Conservation (phyloP, 1,284 basidiomycete genomes). For the Tremellales sp. region DNA sequence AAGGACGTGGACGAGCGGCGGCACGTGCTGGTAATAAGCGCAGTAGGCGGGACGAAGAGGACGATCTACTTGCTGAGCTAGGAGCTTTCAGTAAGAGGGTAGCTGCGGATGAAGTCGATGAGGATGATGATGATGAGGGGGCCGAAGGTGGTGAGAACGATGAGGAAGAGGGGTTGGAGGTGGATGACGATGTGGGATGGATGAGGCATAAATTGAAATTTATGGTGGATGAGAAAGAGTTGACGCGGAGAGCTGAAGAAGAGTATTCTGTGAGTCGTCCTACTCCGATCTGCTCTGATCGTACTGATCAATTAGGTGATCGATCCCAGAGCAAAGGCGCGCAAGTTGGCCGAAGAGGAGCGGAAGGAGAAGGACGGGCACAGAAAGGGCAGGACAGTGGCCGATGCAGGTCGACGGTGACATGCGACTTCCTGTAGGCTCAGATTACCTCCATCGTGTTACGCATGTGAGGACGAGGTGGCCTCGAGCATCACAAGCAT, state of each 20-base stretch:
- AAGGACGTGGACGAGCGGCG: conserved; percentile 61
- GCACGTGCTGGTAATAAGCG: conserved; percentile 30
- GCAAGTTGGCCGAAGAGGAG: conserved; percentile 31
- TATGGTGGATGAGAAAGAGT: conserved; percentile 65
- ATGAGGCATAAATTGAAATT: conserved; percentile 71
- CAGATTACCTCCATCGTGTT: too few relatives aligned
- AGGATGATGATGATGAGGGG: conserved; percentile 20
- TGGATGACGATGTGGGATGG: conserved; percentile 77
- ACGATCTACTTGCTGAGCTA: conserved; percentile 64
- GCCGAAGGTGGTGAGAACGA: conserved; percentile 37
- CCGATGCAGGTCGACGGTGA: too few relatives aligned
- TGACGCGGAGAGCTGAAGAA: conserved; percentile 72
- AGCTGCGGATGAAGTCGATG: conserved; percentile 15
- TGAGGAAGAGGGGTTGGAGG: conserved; percentile 64
- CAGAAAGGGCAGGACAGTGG: too few relatives aligned
- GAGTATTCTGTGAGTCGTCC: conserved; percentile 74
- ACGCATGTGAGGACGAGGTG: too few relatives aligned
- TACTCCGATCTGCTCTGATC: not conserved
- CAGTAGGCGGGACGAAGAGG: conserved; percentile 60
- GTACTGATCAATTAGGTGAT: conserved; percentile 36
- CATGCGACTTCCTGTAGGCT: too few relatives aligned
- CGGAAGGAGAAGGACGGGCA: not conserved
- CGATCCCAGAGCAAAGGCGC: conserved; percentile 46
- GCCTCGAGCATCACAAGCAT: too few relatives aligned
- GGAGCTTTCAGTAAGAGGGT: conserved; percentile 68